phyloP scores from a whole-genome alignment of 768 basidiomycete species.

The Termitomyces sp. region DNA sequence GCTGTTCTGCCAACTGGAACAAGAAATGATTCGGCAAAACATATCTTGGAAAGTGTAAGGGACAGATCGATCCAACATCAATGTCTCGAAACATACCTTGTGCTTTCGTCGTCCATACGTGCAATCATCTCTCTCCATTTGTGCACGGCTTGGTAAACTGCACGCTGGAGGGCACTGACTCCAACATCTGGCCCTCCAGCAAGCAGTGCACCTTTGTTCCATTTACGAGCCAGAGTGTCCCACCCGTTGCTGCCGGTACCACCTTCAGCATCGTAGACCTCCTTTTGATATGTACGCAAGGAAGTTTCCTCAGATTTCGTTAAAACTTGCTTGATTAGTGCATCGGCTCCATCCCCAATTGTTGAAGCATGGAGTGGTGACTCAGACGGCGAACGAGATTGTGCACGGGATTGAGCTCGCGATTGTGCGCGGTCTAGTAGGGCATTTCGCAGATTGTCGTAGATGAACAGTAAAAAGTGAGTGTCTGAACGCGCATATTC shows the following conservation, averaged over 20 bases:
- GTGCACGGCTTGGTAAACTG: conserved; percentile 71
- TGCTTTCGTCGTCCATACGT: conserved; percentile 84
- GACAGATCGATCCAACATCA: not conserved
- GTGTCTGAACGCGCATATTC: conserved; percentile 94
- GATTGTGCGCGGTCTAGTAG: conserved; percentile 69
- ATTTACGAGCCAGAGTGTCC: conserved; percentile 75
- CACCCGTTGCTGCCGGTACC: conserved; percentile 73
- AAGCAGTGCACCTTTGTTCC: conserved; percentile 65
- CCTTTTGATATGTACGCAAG: conserved; percentile 64
- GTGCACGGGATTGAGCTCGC: conserved; percentile 34
- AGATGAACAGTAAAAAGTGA: conserved; percentile 90
- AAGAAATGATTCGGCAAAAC: conserved; percentile 73
- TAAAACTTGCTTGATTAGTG: conserved; percentile 62
- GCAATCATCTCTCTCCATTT: conserved; percentile 80
- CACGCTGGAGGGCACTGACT: conserved; percentile 43
- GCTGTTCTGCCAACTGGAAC: conserved; percentile 68
- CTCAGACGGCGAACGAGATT: conserved; percentile 25
- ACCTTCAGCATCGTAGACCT: conserved; percentile 61
- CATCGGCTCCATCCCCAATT: conserved; percentile 23
- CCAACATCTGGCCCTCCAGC: conserved; percentile 32
- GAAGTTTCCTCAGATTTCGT: conserved; percentile 73
- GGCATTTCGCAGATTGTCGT: conserved; percentile 85
- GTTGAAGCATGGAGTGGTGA: conserved; percentile 20
- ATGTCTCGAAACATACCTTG: conserved; percentile 40
- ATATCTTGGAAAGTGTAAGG: conserved; percentile 42